Conservation (phyloP, 2,329 filamentous ascomycete species). For the Magnaporthiopsis poae region DNA sequence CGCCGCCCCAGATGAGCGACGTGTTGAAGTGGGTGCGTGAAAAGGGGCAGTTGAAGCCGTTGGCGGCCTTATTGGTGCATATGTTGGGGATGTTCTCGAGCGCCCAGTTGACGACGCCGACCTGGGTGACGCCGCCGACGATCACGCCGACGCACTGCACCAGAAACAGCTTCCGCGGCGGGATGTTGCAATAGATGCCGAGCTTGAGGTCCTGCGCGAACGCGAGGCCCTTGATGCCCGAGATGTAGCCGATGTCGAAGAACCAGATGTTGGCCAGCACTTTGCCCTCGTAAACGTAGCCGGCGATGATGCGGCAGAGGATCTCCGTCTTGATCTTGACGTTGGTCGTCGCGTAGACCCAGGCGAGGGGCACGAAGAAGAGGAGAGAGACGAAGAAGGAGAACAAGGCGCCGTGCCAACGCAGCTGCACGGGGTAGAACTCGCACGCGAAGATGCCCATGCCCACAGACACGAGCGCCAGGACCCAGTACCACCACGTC, state of each 20-base stretch:
- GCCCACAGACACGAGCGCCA: slow-evolving; percentile 24
- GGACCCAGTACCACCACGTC: slow-evolving; percentile 33
- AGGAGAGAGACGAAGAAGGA: slow-evolving; percentile 26
- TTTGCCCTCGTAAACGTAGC: slow-evolving; percentile 35
- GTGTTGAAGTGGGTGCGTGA: slow-evolving; percentile 39
- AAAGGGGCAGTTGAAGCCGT: slow-evolving; percentile 38
- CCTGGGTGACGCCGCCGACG: slow-evolving; percentile 35
- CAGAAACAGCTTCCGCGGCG: slow-evolving; percentile 35
- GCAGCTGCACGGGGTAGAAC: slow-evolving; percentile 30
- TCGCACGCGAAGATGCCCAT: slow-evolving; percentile 30
- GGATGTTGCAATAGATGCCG: slow-evolving; percentile 41
- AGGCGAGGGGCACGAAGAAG: slow-evolving; percentile 27
- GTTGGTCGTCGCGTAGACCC: slow-evolving; percentile 38
- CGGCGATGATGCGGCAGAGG: slow-evolving; percentile 37
- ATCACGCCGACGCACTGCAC: slow-evolving; percentile 38
- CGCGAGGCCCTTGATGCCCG: slow-evolving; percentile 32
- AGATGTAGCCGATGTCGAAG: slow-evolving; percentile 32
- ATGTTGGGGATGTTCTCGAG: slow-evolving; percentile 29
- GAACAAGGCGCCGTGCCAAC: slow-evolving; percentile 1
- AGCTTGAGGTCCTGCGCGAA: slow-evolving; percentile 42
- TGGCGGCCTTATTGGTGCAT: slow-evolving; percentile 29
- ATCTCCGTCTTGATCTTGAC: slow-evolving; percentile 39
- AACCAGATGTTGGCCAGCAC: slow-evolving; percentile 38
- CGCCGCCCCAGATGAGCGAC: slow-evolving; percentile 40
- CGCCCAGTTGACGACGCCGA: slow-evolving; percentile 24